Percentiles rank a stretch among this genome's conserved stretches.
Evolutionary conservation across 495 filamentous ascomycete species (phyloP).

Genomic region (Pyrenopolyporus hunteri): DNA sequence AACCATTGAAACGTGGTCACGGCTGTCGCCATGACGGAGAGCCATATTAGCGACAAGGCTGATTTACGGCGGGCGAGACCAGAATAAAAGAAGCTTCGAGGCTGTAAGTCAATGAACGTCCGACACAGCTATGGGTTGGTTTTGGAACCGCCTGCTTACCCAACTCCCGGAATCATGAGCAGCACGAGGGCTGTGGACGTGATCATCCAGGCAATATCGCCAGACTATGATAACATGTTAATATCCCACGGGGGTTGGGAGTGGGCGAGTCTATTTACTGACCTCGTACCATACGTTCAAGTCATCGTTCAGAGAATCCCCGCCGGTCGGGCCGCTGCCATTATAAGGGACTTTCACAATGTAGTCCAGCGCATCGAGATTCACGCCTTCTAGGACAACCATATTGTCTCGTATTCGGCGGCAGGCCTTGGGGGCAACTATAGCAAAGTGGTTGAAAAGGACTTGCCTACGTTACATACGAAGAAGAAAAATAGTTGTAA

Average conservation of each 20-base stretch:
- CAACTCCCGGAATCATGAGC: constrained; percentile 98
- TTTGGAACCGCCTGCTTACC: constrained; percentile 45
- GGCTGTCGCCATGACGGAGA: constrained; percentile 93
- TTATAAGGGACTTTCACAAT: constrained; percentile 64
- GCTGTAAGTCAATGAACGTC: constrained; percentile 20
- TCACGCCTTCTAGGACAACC: constrained; percentile 44
- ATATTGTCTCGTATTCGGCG: constrained; percentile 37
- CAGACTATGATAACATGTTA: constrained; percentile 58
- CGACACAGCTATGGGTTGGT: constrained; percentile 1
- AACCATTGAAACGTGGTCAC: constrained; percentile 98
- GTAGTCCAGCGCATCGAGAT: constrained; percentile 55
- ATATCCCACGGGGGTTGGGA: not conserved
- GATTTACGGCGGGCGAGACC: constrained; percentile 97
- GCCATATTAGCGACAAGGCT: constrained; percentile 92
- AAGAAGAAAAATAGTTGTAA: constrained; percentile 13
- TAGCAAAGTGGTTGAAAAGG: constrained; percentile 4
- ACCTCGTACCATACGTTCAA: constrained; percentile 87
- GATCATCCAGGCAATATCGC: constrained; percentile 93
- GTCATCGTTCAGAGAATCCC: constrained; percentile 74
- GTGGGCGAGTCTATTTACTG: constrained; percentile 33
- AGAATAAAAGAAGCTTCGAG: constrained; percentile 88
- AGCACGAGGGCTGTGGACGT: constrained; percentile 87
- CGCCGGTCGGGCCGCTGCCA: constrained; percentile 68
- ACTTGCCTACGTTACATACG: constrained; percentile 12
- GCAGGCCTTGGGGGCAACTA: constrained; percentile 10